A percentile compares a stretch with the other conserved stretches of the same genome.
Conservation (phyloP, 306 rosid species). For the Trichosanthes cucumerina region DNA sequence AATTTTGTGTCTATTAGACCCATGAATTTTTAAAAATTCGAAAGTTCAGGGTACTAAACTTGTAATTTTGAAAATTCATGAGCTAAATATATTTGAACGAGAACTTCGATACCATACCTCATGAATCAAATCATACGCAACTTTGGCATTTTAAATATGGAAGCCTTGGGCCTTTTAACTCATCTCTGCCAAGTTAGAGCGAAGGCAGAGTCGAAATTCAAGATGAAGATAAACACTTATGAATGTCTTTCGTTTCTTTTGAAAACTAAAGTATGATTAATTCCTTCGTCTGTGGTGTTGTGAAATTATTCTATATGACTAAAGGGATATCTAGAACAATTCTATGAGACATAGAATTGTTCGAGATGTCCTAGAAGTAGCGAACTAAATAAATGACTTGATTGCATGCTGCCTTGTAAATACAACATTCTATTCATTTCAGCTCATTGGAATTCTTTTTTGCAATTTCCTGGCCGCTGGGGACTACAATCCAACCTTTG, state of each 20-base stretch:
- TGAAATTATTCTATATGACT: neutral
- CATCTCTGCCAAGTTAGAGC: neutral
- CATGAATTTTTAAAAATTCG: too few species aligned
- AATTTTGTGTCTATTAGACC: too few species aligned
- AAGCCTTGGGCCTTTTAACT: neutral
- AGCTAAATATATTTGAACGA: neutral
- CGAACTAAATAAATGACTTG: neutral
- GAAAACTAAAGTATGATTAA: neutral
- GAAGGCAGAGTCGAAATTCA: neutral
- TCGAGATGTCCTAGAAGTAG: neutral
- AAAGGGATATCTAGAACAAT: neutral
- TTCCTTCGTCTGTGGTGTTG: neutral
- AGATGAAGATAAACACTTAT: neutral
- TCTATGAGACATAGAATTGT: neutral
- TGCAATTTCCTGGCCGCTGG: neutral
- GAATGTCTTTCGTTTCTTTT: neutral
- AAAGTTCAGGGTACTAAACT: too few species aligned
- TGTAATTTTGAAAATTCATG: too few species aligned
- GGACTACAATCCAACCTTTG: neutral
- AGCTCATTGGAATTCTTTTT: neutral
- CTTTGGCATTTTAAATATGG: neutral
- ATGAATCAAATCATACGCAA: neutral
- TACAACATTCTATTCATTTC: neutral
- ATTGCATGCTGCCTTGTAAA: neutral
- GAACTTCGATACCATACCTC: neutral